These are phyloP conservation scores for Cicer bijugum DNA, from an alignment of 306 rosid genomes.

Conservation along the genomic window DNA sequence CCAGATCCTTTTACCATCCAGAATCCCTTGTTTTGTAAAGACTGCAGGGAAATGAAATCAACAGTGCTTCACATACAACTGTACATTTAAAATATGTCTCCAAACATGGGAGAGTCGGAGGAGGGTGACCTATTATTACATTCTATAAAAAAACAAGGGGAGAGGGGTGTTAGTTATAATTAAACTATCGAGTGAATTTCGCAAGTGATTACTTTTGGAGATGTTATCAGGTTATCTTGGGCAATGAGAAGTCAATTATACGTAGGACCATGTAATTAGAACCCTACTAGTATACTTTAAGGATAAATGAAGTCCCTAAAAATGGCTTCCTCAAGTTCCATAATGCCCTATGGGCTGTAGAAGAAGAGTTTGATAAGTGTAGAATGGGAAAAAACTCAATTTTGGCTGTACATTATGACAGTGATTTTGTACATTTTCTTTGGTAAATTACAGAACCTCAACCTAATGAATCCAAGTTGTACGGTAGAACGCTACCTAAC, in stretches of 20 bases:
- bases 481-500: neutral
- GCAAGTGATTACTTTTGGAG: neutral
- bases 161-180: neutral
- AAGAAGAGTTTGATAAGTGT: neutral
- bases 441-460: neutral
- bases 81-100: slow-evolving; percentile 10
- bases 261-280: slow-evolving; percentile 3
- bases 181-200: neutral
- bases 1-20: slow-evolving; percentile 69
- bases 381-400: neutral
- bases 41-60: slow-evolving; percentile 44
- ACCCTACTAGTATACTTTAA: neutral
- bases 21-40: slow-evolving; percentile 73
- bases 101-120: neutral
- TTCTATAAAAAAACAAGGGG: slow-evolving; percentile 14
- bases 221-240: neutral
- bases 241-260: slow-evolving; percentile 8
- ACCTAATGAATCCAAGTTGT: neutral
- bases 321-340: slow-evolving; percentile 17
- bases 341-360: neutral
- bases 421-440: slow-evolving; percentile 15
- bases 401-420: neutral
- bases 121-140: neutral
- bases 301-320: neutral
- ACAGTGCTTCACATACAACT: slow-evolving; percentile 24